Evolutionary conservation across 129 eudicot genomes (phyloP), one percentile per base, ranked within the genome.

Genomic region (Centrapalus pauciflorus): DNA sequence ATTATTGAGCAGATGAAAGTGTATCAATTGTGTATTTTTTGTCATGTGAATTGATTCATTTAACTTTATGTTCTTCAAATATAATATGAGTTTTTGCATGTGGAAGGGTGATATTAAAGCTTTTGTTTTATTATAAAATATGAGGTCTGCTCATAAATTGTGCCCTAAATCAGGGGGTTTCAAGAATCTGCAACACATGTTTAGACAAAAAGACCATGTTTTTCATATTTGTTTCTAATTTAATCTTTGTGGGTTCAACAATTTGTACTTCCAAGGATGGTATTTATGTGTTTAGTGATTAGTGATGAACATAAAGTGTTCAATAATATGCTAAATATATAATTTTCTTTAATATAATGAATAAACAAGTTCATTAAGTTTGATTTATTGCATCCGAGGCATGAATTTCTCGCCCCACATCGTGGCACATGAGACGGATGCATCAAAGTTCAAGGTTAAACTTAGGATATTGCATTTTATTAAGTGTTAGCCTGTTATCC

Each of bases 21-120:
- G 51, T 23, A 24, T 56, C 32, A 74, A 29, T 65, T 45, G 24
- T 56, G 68, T 25, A 37, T 46, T 38, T 62, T 26, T 33, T 10
- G 19, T 67, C 74, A 74, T 74, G 73, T 75, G 73, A 45, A 9
- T 74, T 66, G 61, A 74, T 57, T 65, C 73, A 65, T 8, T 74
- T 1, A 64, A 7, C 4, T 29, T 54, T 54, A 55, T 74, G 38
- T 64, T 66, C 33, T 32, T 48, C 41, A 57, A 66, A 26, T 29
- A 45, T 54, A 58, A 2, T 29, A 43, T 14, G 23, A 17, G 13
- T 58, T 8, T 74, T 34, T 33, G 79, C 79, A 75, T 56, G 79
- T 75, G 79, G 52, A 26, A 49, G 34, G 55, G 33, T 24, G 61
- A 3, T 66, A 43, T 55, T 55, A 32, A n/a, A 34, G 33, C 29